Base-by-base conservation (phyloP, 352 stramenopile genomes). In the Pythium rhizo-oryzae region DNA sequence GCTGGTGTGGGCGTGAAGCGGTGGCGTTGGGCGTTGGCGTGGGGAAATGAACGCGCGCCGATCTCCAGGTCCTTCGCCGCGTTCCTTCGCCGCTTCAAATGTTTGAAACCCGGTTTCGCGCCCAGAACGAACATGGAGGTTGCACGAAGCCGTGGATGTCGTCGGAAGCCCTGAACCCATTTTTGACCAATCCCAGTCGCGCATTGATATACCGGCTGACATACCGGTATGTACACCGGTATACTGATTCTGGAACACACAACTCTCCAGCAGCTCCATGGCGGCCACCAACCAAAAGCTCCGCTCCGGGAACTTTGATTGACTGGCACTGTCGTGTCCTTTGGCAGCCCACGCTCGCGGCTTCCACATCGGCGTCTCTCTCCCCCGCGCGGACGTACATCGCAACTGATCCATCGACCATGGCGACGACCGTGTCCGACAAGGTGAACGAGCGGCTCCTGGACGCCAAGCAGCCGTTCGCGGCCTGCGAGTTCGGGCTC, bases 401-500 rank as follows among this genome's bases (percentile, higher is more conserved):
- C 41, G 41, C 39, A 13, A 19, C 8, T 8, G 43, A n/a, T n/a
- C 43, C 15, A 51, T 54, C 59, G 57, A 47, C 37, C 35, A 77
- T 67, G 59, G 41, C 41, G 41, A 33, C 69, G 62, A 80, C 52
- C 50, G 62, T 67, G 65, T 67, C 80, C 47, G 74, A 68, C 69
- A 82, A 81, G 47, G 85, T 96, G 59, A 91, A 75, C 67, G 78
- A 89, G 71, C 83, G 80, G 50, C 69, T 96, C 23, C 74, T 96
- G 57, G 89, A 94, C 64, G 81, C 74, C 66, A 83, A 95, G 69
- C 80, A 92, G 74, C 60, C 84, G 64, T 97, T 97, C 71, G 78
- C 75, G 41, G 72, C 82, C 11, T 91, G 85, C 71, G 86, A 89
- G 50, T 94, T 98, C 59, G 94, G 92, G 8, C 84, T 99, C 59